Evolutionary conservation across 2,329 filamentous ascomycete species (phyloP).

Genomic region (Cladophialophora carrionii): DNA sequence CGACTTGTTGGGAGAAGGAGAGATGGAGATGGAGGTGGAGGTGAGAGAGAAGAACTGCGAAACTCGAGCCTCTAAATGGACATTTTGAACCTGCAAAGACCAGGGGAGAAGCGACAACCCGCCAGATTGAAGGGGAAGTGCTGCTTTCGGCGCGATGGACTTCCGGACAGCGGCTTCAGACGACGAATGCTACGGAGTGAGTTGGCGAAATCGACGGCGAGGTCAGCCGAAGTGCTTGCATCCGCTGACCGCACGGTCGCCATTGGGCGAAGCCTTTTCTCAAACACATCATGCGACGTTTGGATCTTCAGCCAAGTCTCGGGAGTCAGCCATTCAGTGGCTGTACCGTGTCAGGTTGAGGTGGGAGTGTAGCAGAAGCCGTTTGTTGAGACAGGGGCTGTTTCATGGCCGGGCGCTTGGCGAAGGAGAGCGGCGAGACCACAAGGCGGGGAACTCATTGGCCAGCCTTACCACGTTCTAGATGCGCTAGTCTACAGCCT

Average conservation of each 20-base stretch:
- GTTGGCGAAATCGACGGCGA: conserved; percentile 14
- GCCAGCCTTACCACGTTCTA: conserved; percentile 15
- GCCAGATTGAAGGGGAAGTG: conserved; percentile 32
- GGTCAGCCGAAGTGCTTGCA: conserved; percentile 19
- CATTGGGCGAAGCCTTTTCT: conserved; percentile 29
- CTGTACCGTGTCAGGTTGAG: conserved; percentile 34
- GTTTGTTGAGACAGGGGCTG: conserved; percentile 30
- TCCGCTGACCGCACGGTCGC: conserved; percentile 16
- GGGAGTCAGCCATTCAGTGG: conserved; percentile 22
- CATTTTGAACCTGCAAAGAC: conserved; percentile 20
- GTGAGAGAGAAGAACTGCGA: conserved; percentile 19
- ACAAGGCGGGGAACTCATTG: conserved; percentile 4
- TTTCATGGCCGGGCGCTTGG: conserved; percentile 29
- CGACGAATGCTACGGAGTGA: conserved; percentile 29
- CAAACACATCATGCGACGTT: conserved; percentile 34
- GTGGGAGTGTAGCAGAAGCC: conserved; percentile 29
- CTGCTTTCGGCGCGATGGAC: conserved; percentile 29
- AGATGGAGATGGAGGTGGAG: conserved; percentile 24
- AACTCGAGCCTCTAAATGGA: conserved; percentile 31
- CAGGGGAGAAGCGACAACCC: conserved; percentile 16
- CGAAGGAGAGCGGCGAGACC: neutral
- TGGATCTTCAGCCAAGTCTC: conserved; percentile 33
- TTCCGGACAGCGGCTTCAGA: conserved; percentile 36
- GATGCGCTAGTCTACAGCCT: conserved; percentile 19
- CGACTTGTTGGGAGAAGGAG: conserved; percentile 23